Base-by-base conservation (phyloP, 2,329 filamentous ascomycete species). In the Stromatinia cepivora region DNA sequence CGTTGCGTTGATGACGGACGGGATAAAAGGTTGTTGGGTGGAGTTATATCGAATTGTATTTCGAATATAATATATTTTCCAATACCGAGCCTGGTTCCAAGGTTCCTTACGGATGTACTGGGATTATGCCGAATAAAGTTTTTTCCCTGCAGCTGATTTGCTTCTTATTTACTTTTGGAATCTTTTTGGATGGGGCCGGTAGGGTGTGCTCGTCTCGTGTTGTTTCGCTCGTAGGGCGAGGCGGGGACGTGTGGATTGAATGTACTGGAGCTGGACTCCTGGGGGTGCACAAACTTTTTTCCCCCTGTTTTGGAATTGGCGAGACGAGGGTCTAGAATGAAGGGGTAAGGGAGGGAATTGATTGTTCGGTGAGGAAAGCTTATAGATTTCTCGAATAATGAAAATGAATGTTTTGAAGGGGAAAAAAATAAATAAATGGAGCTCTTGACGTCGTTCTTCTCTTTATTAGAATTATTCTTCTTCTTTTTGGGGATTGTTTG, bases 221-320 rank as follows among this genome's bases (percentile, higher is more conserved):
- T 58, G 34, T 58, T 58, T 58, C 56, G 56, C 36, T 58, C 56
- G 56, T 58, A 58, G 34, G 56, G 56, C 56, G 56, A 58, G 34
- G 34, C 34, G 34, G 22, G 34, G 56, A 42, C 34, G 56, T n/a
- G 34, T 17, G 56, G 10, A 20, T 34, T 56, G 53, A 10, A 28
- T 56, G 20, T 22, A 31, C 5, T 53, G 25, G 8, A 50, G 3
- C 48, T 50, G 22, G 48, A 53, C 10, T 42, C 39, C n/a, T 53
- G 25, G 50, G 28, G 28, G 15, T 15, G 17, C 31, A 28, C 17
- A 34, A 36, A 22, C 17, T 36, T 36, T 56, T n/a, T n/a, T n/a
- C n/a, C n/a, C n/a, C n/a, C n/a, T n/a, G n/a, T n/a, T n/a, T 36
- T 36, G 54, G 31, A 17, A 17, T 6, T 17, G 39, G 39, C 39